Base-by-base conservation (phyloP, 371 early-diverging fungal species). In the Conidiobolus incongruus region DNA sequence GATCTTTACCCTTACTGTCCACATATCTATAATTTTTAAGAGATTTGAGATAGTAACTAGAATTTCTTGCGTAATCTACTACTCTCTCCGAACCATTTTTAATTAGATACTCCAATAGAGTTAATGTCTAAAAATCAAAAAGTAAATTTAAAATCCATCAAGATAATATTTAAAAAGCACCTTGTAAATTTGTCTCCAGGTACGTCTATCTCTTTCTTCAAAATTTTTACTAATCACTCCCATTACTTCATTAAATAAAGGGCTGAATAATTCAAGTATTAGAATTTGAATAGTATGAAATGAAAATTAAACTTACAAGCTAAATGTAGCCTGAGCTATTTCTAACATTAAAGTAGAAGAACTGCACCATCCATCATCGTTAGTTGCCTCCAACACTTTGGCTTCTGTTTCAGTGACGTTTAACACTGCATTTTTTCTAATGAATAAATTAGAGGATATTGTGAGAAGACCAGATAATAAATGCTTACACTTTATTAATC, bases 121-220 rank as follows among this genome's bases (percentile, higher is more conserved):
- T 81, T 36, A 95, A 64, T 4, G 86, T 69, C 86, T 81, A 49
- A 34, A 19, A n/a, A 2, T 20, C 12, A 26, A 36, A 19, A 34
- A 16, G 32, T 16, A 40, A 35, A 6, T 22, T 47, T 34, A 6
- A 23, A 13, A 16, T 15, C 30, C 19, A 6, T 16, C n/a, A 17
- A 10, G 37, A 26, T 15, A 26, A 33, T 30, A 45, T 48, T 16
- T 4, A 47, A 34, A 11, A 28, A n/a, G 11, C 50, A 78, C 86
- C 70, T 95, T 95, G 68, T 95, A 95, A 21, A 83, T 75, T 51
- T 87, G 83, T 49, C 94, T 63, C 96, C 94, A 95, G 45, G 77
- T 76, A 22, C 69, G 55, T 0, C 81, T 66, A 45, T 83, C 77
- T 39, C 77, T 73, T 50, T 92, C 91, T 30, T 77, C 68, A 47